Conservation (phyloP, 2,329 filamentous ascomycete genomes). For the Zasmidium citrigriseum region DNA sequence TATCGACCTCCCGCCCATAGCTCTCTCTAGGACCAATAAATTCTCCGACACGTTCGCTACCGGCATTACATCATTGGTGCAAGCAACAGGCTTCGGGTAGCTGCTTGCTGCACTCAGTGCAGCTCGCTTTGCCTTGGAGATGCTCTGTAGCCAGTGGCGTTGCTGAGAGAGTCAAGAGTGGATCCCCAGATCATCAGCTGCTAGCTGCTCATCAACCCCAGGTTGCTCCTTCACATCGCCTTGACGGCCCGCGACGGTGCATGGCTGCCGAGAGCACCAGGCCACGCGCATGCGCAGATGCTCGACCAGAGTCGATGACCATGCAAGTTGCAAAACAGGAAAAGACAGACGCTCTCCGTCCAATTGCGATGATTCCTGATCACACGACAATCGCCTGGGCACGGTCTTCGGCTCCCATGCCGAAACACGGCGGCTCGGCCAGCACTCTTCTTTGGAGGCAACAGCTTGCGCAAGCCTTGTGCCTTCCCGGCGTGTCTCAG, state of each 20-base stretch:
- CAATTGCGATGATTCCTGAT: conserved; percentile 10
- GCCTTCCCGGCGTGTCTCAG: conserved; percentile 16
- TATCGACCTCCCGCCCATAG: conserved; percentile 9
- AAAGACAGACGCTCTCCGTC: conserved; percentile 9
- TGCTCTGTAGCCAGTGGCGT: conserved; percentile 15
- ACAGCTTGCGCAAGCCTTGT: conserved; percentile 3
- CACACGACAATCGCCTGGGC: conserved; percentile 23
- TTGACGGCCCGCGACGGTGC: conserved; percentile 20
- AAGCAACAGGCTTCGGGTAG: conserved; percentile 18
- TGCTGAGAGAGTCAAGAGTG: conserved; percentile 16
- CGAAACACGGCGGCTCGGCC: conserved; percentile 9
- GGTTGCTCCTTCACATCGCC: conserved; percentile 10
- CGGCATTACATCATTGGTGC: conserved; percentile 17
- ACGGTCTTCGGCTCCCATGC: conserved; percentile 16
- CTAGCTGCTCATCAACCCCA: conserved; percentile 6
- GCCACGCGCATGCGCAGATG: conserved; percentile 5
- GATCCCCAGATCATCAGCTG: conserved; percentile 19
- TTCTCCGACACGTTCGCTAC: conserved; percentile 14
- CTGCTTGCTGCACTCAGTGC: conserved; percentile 14
- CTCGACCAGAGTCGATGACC: conserved; percentile 13
- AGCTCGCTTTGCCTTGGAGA: conserved; percentile 7
- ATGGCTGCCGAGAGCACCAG: not conserved
- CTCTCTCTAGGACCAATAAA: conserved; percentile 4
- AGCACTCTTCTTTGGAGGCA: conserved; percentile 5
- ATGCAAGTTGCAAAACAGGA: conserved; percentile 18